Base-by-base conservation (phyloP, 1,284 basidiomycete genomes). In the Ceratobasidium sp. region DNA sequence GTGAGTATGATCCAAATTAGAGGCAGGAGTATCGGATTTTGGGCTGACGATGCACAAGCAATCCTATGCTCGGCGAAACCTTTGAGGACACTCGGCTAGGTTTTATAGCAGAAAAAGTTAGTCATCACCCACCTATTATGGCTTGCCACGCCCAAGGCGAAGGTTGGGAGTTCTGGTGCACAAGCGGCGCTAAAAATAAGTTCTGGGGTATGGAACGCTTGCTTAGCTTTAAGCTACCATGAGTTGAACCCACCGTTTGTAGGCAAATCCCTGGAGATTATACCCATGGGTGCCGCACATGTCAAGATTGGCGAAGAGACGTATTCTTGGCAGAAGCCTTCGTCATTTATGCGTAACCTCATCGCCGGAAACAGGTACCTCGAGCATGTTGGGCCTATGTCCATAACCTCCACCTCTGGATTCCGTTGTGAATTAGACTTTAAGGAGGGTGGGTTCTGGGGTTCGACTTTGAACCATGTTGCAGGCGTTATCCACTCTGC, bases 351-450 rank as follows among this genome's bases (percentile, higher is more conserved):
- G 84, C 84, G 94, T 74, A 96, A 96, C 80, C 83, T 96, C 72
- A 89, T 96, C 87, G 89, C 93, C 80, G 94, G 94, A 26, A 91
- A 91, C 21, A 95, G 95, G 78, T 96, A 96, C 79, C 85, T 96
- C 43, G 94, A 96, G 80, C 89, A 94, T 79, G 83, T 86, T 73
- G 88, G 93, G 74, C 86, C 89, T 79, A 87, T 93, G 86, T 85
- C 84, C 23, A 88, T 96, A 57, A 85, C 86, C 75, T 92, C 92
- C 76, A 82, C 80, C 1, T 86, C 84, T 18, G 83, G 85, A 12
- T 81, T 82, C 30, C 85, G 84, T 34, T 93, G 91, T 76, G 82
- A 87, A 14, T 79, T 95, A 23, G 90, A 92, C 57, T 96, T 96
- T 84, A 94, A 94, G 78, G 92, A 92, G 78, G 88, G 87, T 55